Evolutionary conservation across 176 grass and related monocot genomes (phyloP).

Genomic region (Zea luxurians): DNA sequence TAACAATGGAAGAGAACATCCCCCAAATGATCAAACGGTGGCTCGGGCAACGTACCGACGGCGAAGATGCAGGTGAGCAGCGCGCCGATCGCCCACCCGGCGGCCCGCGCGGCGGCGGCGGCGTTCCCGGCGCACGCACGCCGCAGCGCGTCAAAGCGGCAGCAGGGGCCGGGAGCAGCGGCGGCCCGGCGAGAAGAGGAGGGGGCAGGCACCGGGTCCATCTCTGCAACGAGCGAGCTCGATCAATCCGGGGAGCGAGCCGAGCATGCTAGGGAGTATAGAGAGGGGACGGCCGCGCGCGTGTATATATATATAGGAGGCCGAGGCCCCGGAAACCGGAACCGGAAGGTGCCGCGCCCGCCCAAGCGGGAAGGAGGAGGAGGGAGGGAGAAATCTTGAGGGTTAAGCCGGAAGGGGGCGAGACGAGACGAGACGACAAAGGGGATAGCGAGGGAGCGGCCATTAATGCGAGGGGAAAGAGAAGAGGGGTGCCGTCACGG

Average conservation of each 20-base stretch:
- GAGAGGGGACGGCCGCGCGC: background rate
- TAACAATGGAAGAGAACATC: background rate
- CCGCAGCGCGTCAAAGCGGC: conserved; percentile 24
- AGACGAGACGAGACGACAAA: background rate
- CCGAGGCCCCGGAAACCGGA: background rate
- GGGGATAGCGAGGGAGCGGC: conserved; percentile 12
- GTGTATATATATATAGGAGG: conserved; percentile 28
- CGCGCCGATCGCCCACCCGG: conserved; percentile 48
- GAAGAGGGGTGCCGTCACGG: background rate
- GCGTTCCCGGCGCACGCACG: conserved; percentile 32
- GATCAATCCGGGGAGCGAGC: background rate
- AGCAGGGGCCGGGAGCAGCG: background rate
- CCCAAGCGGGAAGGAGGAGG: background rate
- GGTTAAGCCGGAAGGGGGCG: conserved; percentile 15
- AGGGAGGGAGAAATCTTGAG: conserved; percentile 35
- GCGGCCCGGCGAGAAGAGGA: background rate
- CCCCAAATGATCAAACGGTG: background rate
- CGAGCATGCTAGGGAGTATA: conserved; percentile 4
- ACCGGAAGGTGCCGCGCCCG: background rate
- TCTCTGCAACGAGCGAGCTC: background rate
- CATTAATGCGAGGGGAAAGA: conserved; percentile 27
- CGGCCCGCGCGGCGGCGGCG: conserved; percentile 14
- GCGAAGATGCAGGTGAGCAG: conserved; percentile 75
- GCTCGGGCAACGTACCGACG: conserved; percentile 47
- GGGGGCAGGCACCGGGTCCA: conserved; percentile 32